Conservation (phyloP, 2,329 filamentous ascomycete genomes). For the Colletotrichum tabaci region DNA sequence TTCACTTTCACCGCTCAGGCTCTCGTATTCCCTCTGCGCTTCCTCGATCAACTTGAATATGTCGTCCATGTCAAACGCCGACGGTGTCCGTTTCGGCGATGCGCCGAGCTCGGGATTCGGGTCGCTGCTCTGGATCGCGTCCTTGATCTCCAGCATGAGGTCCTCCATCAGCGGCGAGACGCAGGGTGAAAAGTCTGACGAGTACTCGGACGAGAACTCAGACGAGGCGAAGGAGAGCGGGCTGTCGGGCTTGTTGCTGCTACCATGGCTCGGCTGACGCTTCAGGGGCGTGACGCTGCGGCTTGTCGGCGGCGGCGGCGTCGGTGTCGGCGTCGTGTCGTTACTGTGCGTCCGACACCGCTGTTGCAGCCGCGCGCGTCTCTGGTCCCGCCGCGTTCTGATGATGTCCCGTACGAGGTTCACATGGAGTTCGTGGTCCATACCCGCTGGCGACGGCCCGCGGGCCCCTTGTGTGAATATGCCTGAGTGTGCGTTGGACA, state of each 20-base stretch:
- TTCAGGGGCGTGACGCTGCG: slow-evolving; percentile 36
- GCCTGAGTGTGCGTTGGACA: slow-evolving; percentile 22
- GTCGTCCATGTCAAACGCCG: slow-evolving; percentile 34
- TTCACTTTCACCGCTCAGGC: slow-evolving; percentile 13
- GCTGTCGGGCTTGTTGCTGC: slow-evolving; percentile 34
- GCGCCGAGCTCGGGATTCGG: neutral
- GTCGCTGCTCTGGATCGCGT: slow-evolving; percentile 38
- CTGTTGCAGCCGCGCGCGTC: slow-evolving; percentile 35
- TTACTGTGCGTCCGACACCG: slow-evolving; percentile 29
- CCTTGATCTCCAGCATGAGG: slow-evolving; percentile 36
- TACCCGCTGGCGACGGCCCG: slow-evolving; percentile 3
- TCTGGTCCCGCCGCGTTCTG: slow-evolving; percentile 31
- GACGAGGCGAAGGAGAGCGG: slow-evolving; percentile 27
- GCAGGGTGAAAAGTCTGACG: slow-evolving; percentile 30
- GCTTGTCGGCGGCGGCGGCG: slow-evolving; percentile 6
- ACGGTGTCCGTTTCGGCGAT: slow-evolving; percentile 1
- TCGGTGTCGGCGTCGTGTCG: slow-evolving; percentile 20
- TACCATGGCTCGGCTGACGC: slow-evolving; percentile 30
- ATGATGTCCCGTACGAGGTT: slow-evolving; percentile 38
- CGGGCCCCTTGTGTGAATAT: slow-evolving; percentile 16
- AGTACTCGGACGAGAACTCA: slow-evolving; percentile 32
- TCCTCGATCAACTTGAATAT: slow-evolving; percentile 36
- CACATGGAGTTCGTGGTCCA: slow-evolving; percentile 32
- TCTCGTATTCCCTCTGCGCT: slow-evolving; percentile 36
- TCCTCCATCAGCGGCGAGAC: slow-evolving; percentile 40